These are phyloP conservation scores for Gossypium laxum DNA, from an alignment of 441 rosid genomes.

Conservation along the genomic window DNA sequence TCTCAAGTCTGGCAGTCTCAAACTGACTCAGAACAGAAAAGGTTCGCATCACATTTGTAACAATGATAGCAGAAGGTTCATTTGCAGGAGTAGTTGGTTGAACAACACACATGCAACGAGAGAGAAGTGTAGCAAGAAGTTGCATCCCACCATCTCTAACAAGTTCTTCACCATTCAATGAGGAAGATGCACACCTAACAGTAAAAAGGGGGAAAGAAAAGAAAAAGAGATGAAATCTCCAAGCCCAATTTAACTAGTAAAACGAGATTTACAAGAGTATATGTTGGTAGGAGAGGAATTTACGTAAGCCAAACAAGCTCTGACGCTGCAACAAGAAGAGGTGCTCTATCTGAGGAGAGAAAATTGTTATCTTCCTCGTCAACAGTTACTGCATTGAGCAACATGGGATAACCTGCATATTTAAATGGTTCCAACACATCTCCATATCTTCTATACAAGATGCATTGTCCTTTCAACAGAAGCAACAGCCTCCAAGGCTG, in stretches of 20 bases:
- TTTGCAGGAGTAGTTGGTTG: conserved; percentile 89
- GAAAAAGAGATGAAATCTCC: conserved; percentile 6
- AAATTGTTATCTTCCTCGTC: conserved; percentile 89
- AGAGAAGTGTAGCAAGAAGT: conserved; percentile 79
- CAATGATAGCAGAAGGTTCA: conserved; percentile 88
- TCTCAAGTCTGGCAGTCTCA: conserved; percentile 77
- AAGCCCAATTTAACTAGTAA: conserved; percentile 8
- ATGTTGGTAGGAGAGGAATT: conserved; percentile 17
- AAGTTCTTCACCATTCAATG: conserved; percentile 96
- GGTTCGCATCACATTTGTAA: conserved; percentile 85
- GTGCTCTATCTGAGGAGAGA: conserved; percentile 81
- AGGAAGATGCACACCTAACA: conserved; percentile 83
- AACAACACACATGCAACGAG: conserved; percentile 91
- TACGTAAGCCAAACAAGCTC: conserved; percentile 97
- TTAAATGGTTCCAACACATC: conserved; percentile 85
- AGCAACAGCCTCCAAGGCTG: conserved; percentile 98
- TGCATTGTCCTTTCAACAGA: conserved; percentile 91
- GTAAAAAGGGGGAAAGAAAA: conserved; percentile 14
- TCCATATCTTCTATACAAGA: conserved; percentile 84
- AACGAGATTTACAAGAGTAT: conserved; percentile 1
- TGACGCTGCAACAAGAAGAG: conserved; percentile 97
- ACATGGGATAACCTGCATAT: conserved; percentile 99
- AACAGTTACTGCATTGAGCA: conserved; percentile 89
- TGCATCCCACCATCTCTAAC: conserved; percentile 95
- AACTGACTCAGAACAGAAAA: conserved; percentile 84